Evolutionary conservation across 768 basidiomycete genomes (phyloP).

Genomic region (Naganishia onofrii): DNA sequence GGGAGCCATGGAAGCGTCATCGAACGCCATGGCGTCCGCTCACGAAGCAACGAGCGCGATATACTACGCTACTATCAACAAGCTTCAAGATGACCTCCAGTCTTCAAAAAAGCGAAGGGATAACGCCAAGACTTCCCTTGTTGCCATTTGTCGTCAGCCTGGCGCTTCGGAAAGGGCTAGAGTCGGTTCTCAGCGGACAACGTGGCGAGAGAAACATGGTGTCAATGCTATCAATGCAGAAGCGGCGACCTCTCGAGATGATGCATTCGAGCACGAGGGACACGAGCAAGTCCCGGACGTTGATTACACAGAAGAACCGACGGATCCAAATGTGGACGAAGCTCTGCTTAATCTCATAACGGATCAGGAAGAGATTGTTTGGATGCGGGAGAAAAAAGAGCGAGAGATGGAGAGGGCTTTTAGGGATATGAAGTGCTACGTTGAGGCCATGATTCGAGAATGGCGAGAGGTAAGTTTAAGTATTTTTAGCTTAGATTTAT

Average conservation of each 20-base stretch:
- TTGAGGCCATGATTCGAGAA: conserved; percentile 24
- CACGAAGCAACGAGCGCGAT: not conserved
- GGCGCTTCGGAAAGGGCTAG: not conserved
- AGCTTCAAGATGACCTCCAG: conserved; percentile 10
- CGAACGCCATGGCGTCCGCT: not conserved
- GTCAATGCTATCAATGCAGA: not conserved
- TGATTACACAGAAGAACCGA: not conserved
- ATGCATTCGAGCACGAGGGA: not conserved
- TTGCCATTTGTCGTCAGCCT: not conserved
- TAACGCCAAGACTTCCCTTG: conserved; percentile 2
- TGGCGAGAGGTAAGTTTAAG: conserved; percentile 29
- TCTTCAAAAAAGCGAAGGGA: conserved; percentile 1
- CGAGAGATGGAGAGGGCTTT: conserved; percentile 26
- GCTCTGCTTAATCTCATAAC: not conserved
- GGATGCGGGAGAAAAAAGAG: conserved; percentile 4
- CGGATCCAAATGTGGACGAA: not conserved
- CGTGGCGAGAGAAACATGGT: not conserved
- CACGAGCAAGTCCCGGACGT: not conserved
- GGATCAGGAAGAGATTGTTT: conserved; percentile 24
- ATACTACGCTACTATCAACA: conserved; percentile 9
- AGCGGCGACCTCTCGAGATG: not conserved
- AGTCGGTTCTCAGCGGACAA: not conserved
- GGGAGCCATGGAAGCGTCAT: not conserved
- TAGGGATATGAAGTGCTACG: conserved; percentile 26
- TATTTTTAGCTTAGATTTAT: no score